Base-by-base conservation (phyloP, 2,329 filamentous ascomycete species). In the Colletotrichum plurivorum region DNA sequence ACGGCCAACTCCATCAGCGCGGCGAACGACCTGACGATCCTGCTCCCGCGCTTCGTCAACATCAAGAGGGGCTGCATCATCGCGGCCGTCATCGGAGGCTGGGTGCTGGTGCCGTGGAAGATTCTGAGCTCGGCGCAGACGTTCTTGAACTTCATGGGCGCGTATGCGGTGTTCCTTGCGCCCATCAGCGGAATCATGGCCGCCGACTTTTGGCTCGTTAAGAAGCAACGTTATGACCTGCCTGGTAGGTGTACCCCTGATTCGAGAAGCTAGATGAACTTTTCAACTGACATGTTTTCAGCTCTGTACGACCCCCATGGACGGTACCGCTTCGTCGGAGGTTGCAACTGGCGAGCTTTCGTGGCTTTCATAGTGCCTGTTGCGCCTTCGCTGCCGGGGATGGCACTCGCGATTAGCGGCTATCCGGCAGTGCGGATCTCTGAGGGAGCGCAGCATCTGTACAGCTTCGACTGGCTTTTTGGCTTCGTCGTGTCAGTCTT, bases 81-180 rank as follows among this genome's bases (percentile, higher is more conserved):
- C 51, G 84, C 86, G 5, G 86, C 87, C 1, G 58, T 90, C 4
- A 76, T 89, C 20, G 81, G 79, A 0, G 86, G 85, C 22, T 91
- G 88, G 88, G 83, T 84, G 3, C 82, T 91, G 39, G 88, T 90
- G 1, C 89, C 89, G 2, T 92, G 89, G 90, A 90, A 90, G 78
- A 92, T 92, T 66, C 80, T 92, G 18, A 82, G 77, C 41, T 89
- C 86, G 0, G 90, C 89, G 2, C 76, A 78, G 2, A 88, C 85
- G 1, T 88, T 92, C 72, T 78, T 91, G 4, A 84, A 86, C 51
- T 93, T 93, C 78, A 91, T 93, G 85, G 84, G 85, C 51, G 90
- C 89, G 0, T 75, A 81, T 67, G 74, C 79, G 54, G 84, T 92
- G 46, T 92, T 93, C 78, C 80, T 92, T 0, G 89, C 88, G 0